These are phyloP conservation scores for Corrigiola litoralis DNA, from an alignment of 179 eudicot genomes.

Conservation along the genomic window DNA sequence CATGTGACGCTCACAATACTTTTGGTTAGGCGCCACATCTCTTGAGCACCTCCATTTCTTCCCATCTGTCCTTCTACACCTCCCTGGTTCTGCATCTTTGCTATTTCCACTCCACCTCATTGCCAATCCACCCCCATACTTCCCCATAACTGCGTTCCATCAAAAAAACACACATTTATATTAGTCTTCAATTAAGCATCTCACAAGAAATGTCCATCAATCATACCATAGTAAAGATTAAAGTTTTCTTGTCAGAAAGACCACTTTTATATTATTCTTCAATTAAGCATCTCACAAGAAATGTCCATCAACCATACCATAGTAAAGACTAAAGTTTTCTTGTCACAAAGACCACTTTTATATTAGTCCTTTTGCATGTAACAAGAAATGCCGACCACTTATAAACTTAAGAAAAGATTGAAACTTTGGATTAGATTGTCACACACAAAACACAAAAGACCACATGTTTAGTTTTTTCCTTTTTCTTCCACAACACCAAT, in stretches of 20 bases:
- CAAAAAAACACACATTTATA: background rate
- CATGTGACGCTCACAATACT: slow-evolving; percentile 88
- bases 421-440: too few relatives aligned
- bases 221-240: background rate
- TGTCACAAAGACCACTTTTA: background rate
- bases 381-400: background rate
- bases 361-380: background rate
- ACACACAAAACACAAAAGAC: too few relatives aligned
- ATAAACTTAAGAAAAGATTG: too few relatives aligned
- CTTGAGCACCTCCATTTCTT: slow-evolving; percentile 97
- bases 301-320: background rate
- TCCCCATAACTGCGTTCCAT: slow-evolving; percentile 26
- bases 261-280: background rate
- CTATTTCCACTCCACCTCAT: slow-evolving; percentile 37
- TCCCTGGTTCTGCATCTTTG: slow-evolving; percentile 71
- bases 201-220: background rate
- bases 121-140: slow-evolving; percentile 21
- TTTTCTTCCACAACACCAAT: too few relatives aligned
- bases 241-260: too few relatives aligned
- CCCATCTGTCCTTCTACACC: slow-evolving; percentile 90
- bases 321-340: background rate
- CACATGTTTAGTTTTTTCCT: too few relatives aligned
- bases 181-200: background rate
- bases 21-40: slow-evolving; percentile 79
- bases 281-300: background rate